Base-by-base conservation (phyloP, 106 monocot genomes). In the Dendrobium chrysotoxum region DNA sequence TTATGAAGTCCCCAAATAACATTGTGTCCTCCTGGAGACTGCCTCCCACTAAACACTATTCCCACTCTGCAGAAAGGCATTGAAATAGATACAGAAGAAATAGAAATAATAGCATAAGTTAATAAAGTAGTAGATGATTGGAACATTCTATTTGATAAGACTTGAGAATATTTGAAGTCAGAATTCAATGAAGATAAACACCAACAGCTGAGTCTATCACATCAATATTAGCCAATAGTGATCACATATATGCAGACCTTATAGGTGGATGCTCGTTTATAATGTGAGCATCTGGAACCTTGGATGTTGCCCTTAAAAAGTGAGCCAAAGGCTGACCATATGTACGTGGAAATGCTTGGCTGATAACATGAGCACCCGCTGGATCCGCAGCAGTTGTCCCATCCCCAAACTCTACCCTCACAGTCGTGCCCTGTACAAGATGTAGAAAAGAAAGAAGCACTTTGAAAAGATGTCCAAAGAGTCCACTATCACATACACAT, bases 11-110 rank as follows among this genome's bases (percentile, higher is more conserved):
- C 98, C 95, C 98, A 98, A 53, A 98, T 86, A 50, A 98, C 95
- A 93, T 98, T 98, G 75, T 98, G 98, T 31, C 98, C 98, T 83
- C 98, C 98, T 31, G 95, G 94, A 64, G 98, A 98, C 46, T 95
- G 98, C 74, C 98, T 92, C 75, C 95, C 95, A 82, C 84, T 89
- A 83, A 98, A 98, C 38, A 98, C 95, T 11, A 98, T 72, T 72
- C 95, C 98, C 71, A 93, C 98, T 86, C 98, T 98, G 92, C 75
- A 87, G 81, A 16, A 67, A 25, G 21, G n/a, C 68, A 71, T 28
- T 28, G 28, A 23, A 61, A 74, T 16, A 7, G 40, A 13, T 5
- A 42, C 7, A 50, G 2, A 30, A 77, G 25, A 17, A 76, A 40
- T 21, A 5, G 76, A 25, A 65, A 21, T 21, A 65, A 61, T 21